Percentiles rank a stretch among this genome's conserved stretches.
Evolutionary conservation across 768 basidiomycete genomes (phyloP).

Genomic region (Calvatia gigantea): DNA sequence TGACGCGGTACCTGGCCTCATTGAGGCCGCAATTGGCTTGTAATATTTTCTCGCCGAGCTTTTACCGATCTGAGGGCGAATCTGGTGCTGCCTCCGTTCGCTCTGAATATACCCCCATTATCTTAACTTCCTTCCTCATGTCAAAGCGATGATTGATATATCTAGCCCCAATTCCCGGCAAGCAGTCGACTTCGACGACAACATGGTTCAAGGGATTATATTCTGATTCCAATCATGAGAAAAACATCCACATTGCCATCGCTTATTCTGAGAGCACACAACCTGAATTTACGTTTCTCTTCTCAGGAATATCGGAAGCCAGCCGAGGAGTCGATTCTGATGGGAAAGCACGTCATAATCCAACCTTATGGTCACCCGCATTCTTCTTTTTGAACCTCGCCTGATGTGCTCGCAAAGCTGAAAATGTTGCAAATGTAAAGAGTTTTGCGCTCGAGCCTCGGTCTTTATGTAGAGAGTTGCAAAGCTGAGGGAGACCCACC

Average conservation of each 20-base stretch:
- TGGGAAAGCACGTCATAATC: neutral
- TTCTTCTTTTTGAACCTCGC: no score
- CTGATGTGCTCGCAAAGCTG: no score
- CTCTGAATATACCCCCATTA: neutral
- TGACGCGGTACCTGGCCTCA: slow-evolving; percentile 39
- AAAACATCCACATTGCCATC: no score
- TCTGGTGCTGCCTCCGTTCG: neutral
- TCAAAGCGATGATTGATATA: no score
- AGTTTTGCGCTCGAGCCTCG: no score
- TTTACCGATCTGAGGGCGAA: neutral
- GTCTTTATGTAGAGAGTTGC: neutral
- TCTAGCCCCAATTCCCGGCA: no score
- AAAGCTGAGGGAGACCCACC: neutral
- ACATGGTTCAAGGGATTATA: no score
- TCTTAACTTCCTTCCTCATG: no score
- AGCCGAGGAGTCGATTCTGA: neutral
- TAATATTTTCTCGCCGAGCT: slow-evolving; percentile 4
- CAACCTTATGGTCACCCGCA: neutral
- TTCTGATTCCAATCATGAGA: no score
- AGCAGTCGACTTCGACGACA: no score
- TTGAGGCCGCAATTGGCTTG: slow-evolving; percentile 42
- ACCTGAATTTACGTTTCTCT: neutral
- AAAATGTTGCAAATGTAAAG: no score
- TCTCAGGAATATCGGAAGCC: neutral
- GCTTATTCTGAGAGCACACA: no score